Percentiles rank a stretch among this genome's conserved stretches.
These are phyloP conservation scores for Pseudozyma hubeiensis DNA, from an alignment of 1,284 basidiomycete species.

Conservation along the genomic window DNA sequence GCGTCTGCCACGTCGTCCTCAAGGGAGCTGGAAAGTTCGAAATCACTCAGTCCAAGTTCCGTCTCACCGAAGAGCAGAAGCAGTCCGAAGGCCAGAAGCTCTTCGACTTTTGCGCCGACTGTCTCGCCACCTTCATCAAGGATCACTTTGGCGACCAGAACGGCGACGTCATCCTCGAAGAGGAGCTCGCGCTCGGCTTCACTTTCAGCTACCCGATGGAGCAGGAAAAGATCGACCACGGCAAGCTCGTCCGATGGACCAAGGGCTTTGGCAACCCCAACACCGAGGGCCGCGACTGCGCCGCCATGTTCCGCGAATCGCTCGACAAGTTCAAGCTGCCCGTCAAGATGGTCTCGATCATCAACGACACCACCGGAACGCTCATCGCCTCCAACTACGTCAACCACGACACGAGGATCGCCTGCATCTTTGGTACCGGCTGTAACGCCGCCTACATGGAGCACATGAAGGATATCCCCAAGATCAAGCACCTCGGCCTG, in stretches of 20 bases:
- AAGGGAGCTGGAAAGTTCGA: constrained; percentile 95
- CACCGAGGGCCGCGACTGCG: constrained; percentile 92
- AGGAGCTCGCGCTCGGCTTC: constrained; percentile 87
- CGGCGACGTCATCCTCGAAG: constrained; percentile 76
- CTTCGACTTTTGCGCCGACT: constrained; percentile 97
- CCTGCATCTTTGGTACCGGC: constrained; percentile 96
- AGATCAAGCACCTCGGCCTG: constrained; percentile 82
- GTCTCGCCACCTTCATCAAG: constrained; percentile 86
- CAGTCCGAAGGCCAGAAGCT: constrained; percentile 93
- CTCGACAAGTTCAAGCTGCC: constrained; percentile 75
- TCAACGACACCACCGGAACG: constrained; percentile 95
- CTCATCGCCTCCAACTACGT: constrained; percentile 97
- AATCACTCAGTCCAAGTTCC: constrained; percentile 97
- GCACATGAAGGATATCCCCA: constrained; percentile 78
- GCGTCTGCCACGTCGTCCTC: constrained; percentile 94
- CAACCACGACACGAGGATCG: constrained; percentile 88
- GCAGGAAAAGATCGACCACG: constrained; percentile 93
- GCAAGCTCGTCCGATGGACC: constrained; percentile 95
- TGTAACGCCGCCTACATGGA: constrained; percentile 92
- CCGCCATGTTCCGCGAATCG: constrained; percentile 87
- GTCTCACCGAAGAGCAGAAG: constrained; percentile 96
- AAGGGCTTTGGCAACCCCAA: constrained; percentile 95
- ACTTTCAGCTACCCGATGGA: constrained; percentile 75
- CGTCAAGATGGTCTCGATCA: constrained; percentile 66
- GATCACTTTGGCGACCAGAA: constrained; percentile 75